Conservation (phyloP, 139 green algal species). For the Yamagishiella unicocca region DNA sequence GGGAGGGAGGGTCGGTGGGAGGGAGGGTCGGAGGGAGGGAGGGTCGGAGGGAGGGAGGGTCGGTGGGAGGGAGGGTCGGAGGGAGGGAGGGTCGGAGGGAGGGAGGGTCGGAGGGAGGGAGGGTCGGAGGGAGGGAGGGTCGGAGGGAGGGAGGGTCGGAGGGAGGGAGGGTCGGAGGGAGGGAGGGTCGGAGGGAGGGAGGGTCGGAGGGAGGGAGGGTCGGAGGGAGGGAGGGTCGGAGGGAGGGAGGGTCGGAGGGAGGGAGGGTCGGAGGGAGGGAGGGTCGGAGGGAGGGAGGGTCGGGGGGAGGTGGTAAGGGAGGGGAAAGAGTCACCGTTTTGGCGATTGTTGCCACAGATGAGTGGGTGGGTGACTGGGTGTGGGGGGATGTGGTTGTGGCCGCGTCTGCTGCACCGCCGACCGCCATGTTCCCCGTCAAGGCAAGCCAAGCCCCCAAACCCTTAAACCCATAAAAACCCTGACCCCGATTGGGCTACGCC, state of each 20-base stretch:
- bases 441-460: too few species aligned
- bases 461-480: too few species aligned
- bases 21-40: background rate
- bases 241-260: background rate
- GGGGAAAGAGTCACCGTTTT: background rate
- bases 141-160: background rate
- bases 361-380: background rate
- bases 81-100: background rate
- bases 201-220: background rate
- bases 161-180: background rate
- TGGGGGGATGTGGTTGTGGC: background rate
- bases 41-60: background rate
- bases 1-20: background rate
- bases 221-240: background rate
- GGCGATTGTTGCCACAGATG: background rate
- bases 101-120: background rate
- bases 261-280: background rate
- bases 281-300: background rate
- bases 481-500: too few species aligned
- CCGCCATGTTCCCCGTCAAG: too few species aligned
- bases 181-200: background rate
- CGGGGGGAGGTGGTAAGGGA: background rate
- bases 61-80: background rate
- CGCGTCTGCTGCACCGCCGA: too few species aligned
- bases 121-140: background rate